phyloP scores from a whole-genome alignment of 345 rosid genomes.

The Viola odorata region DNA sequence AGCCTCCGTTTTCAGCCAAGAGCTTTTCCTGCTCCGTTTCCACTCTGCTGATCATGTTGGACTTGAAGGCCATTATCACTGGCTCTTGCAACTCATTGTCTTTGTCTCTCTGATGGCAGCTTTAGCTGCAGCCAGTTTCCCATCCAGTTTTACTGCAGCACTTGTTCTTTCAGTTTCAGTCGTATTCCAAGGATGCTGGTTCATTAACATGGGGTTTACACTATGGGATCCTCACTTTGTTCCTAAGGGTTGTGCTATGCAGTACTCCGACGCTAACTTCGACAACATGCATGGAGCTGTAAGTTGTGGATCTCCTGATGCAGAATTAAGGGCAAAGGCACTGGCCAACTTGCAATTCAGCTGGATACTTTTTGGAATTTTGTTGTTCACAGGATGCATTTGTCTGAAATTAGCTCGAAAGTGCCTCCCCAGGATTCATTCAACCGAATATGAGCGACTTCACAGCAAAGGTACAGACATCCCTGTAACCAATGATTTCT shows the following conservation, averaged over 20 bases:
- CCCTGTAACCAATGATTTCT: slow-evolving; percentile 23
- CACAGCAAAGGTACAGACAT: slow-evolving; percentile 30
- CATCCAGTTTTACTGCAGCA: slow-evolving; percentile 48
- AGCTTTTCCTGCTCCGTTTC: slow-evolving; percentile 79
- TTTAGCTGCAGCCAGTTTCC: slow-evolving; percentile 40
- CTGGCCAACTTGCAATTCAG: slow-evolving; percentile 87
- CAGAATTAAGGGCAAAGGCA: slow-evolving; percentile 65
- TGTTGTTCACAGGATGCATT: slow-evolving; percentile 50
- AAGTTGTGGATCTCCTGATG: slow-evolving; percentile 46
- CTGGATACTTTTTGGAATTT: slow-evolving; percentile 65
- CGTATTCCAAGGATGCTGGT: slow-evolving; percentile 80
- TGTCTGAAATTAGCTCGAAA: slow-evolving; percentile 50
- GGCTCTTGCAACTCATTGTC: slow-evolving; percentile 76
- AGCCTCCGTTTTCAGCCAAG: slow-evolving; percentile 64
- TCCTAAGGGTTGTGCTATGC: slow-evolving; percentile 55
- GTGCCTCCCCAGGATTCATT: slow-evolving; percentile 11
- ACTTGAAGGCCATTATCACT: slow-evolving; percentile 87
- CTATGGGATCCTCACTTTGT: slow-evolving; percentile 72
- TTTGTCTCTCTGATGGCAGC: slow-evolving; percentile 51
- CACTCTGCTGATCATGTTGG: slow-evolving; percentile 83
- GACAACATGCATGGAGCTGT: slow-evolving; percentile 48
- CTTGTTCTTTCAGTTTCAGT: slow-evolving; percentile 59
- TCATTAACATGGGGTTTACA: slow-evolving; percentile 74
- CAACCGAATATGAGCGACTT: slow-evolving; percentile 44
- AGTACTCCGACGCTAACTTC: slow-evolving; percentile 21